Base-by-base conservation (phyloP, 257 asterid genomes). In the Ophiorrhiza pumila region DNA sequence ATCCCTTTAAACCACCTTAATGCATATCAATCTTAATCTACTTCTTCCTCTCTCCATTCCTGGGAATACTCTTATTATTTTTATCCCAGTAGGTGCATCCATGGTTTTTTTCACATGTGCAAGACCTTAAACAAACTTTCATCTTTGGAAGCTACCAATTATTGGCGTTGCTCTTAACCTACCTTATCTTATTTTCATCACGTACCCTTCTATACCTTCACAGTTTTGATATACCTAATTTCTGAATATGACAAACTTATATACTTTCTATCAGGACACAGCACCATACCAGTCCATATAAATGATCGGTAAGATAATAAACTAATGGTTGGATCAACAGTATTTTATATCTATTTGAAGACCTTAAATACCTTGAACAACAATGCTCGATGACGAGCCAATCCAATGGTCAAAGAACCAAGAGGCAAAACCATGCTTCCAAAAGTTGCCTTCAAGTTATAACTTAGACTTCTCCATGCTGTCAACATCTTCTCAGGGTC, bases 331-430 rank as follows among this genome's bases (percentile, higher is more conserved):
- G 31, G 39, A 37, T 23, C 59, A 57, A 46, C 45, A 45, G 45
- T 49, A 50, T 5, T 29, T 32, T 39, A 34, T 45, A 67, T 18
- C 34, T 37, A 69, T 71, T 25, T 27, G 37, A 63, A 9, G 10
- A 41, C 45, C 57, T 71, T 43, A n/a, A 18, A 47, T 87, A 94
- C 99, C 97, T 94, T 94, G 81, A 94, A 94, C 74, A 94, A 74
- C 83, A 94, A 82, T n/a, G 99, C 97, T 65, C 99, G 93, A 63
- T 94, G 99, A 76, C 99, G 99, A 81, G 99, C 91, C 85, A 94
- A 66, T 46, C 99, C 99, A 81, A 85, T 65, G 17, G 90, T 86
- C 82, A 94, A 85, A 69, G 97, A 91, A 77, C 96, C 99, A 76
- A 94, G 90, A 75, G 97, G 97, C 74, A 94, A 83, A 81, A 94